Percentiles rank a stretch among this genome's conserved stretches.
Evolutionary conservation across 352 stramenopile species (phyloP).

Genomic region (Peronospora farinosa): DNA sequence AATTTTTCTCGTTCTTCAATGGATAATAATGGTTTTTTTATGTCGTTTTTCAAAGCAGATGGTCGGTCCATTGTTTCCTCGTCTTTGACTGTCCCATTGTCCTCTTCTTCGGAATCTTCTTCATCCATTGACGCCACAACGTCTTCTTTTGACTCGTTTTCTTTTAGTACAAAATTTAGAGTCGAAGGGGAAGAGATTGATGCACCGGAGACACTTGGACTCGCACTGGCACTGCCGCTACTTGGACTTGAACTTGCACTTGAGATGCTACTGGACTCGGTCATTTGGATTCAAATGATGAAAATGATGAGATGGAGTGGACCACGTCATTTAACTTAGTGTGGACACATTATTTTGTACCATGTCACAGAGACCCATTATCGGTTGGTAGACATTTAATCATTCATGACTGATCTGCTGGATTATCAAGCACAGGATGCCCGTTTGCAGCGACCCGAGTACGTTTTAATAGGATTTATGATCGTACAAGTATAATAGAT

Average conservation of each 20-base stretch:
- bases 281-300: neutral
- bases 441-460: slow-evolving; percentile 28
- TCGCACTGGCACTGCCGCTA: slow-evolving; percentile 27
- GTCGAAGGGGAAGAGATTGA: slow-evolving; percentile 7
- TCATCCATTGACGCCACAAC: slow-evolving; percentile 19
- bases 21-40: slow-evolving; percentile 40
- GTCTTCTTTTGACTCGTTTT: slow-evolving; percentile 7
- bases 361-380: too few relatives aligned
- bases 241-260: slow-evolving; percentile 28
- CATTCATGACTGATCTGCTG: too few relatives aligned
- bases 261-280: slow-evolving; percentile 18
- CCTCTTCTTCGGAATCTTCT: slow-evolving; percentile 15
- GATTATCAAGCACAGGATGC: too few relatives aligned
- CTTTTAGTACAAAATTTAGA: neutral
- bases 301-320: too few relatives aligned
- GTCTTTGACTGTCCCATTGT: neutral
- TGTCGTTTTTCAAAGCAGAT: slow-evolving; percentile 1
- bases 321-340: too few relatives aligned
- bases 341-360: too few relatives aligned
- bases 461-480: too few relatives aligned
- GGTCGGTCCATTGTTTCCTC: neutral
- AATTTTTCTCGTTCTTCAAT: slow-evolving; percentile 54
- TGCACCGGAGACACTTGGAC: slow-evolving; percentile 19
- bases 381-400: too few relatives aligned
- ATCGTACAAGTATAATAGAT: too few relatives aligned